Percentiles rank a stretch among this genome's conserved stretches.
Conservation (phyloP, 148 eudicot genomes). For the Silene conica region DNA sequence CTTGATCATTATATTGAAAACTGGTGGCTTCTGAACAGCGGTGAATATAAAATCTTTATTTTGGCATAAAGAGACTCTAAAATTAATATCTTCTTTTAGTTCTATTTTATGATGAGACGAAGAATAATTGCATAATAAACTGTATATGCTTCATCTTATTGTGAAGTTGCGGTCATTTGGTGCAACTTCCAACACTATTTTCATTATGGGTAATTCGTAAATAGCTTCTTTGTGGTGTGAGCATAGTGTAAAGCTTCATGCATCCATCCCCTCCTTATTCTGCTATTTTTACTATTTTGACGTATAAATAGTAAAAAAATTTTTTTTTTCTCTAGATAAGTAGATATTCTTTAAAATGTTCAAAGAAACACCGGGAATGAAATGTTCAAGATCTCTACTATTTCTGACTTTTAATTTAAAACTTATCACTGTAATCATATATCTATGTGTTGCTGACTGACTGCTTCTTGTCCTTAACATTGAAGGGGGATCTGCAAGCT, state of each 20-base stretch:
- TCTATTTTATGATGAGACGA: too few relatives aligned
- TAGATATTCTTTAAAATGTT: neutral
- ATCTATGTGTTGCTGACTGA: neutral
- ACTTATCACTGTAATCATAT: neutral
- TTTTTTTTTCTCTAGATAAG: neutral
- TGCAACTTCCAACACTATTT: too few relatives aligned
- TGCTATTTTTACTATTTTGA: neutral
- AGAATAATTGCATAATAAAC: too few relatives aligned
- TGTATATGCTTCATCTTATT: too few relatives aligned
- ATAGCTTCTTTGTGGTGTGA: too few relatives aligned
- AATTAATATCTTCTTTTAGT: too few relatives aligned
- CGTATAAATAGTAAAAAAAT: neutral
- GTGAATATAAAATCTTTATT: neutral
- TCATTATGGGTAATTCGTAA: too few relatives aligned
- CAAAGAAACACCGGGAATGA: neutral
- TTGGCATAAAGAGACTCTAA: neutral
- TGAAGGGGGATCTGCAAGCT: constrained; percentile 94
- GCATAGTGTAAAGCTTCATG: too few relatives aligned
- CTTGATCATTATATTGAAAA: neutral
- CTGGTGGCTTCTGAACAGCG: neutral
- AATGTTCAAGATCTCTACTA: neutral
- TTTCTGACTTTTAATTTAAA: neutral
- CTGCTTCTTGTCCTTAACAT: constrained; percentile 1
- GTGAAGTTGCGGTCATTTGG: too few relatives aligned
- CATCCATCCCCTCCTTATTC: too few relatives aligned